A percentile compares a stretch with the other conserved stretches of the same genome.
Evolutionary conservation across 768 basidiomycete genomes (phyloP).

Genomic region (Panellus pusillus): DNA sequence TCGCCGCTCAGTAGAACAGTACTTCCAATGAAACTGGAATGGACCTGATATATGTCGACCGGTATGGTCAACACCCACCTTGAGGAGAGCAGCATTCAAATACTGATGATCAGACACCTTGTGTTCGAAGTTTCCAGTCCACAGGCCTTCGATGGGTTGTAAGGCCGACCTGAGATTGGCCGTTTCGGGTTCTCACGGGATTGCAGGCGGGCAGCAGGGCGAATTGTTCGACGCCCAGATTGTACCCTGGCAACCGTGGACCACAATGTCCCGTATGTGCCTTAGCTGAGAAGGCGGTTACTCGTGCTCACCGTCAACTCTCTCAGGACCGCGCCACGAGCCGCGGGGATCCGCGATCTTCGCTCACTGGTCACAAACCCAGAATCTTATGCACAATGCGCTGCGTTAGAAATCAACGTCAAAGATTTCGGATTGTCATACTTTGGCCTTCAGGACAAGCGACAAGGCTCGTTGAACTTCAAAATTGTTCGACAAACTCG

Average conservation of each 20-base stretch:
- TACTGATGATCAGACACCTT: constrained; percentile 41
- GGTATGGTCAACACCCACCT: constrained; percentile 40
- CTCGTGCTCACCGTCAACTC: constrained; percentile 35
- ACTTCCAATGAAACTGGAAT: constrained; percentile 71
- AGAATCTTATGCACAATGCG: constrained; percentile 81
- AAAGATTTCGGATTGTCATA: constrained; percentile 90
- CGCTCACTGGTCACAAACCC: constrained; percentile 69
- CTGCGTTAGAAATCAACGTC: constrained; percentile 83
- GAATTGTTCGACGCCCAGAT: constrained; percentile 79
- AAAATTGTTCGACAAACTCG: background rate
- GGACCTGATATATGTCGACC: constrained; percentile 80
- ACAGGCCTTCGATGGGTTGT: constrained; percentile 89
- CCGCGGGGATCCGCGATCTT: background rate
- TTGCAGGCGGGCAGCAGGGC: constrained; percentile 65
- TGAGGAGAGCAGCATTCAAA: background rate
- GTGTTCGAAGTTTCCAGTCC: constrained; percentile 94
- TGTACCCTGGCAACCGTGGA: constrained; percentile 89
- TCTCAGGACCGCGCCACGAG: constrained; percentile 2
- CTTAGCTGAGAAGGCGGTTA: constrained; percentile 58
- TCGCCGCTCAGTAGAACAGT: constrained; percentile 35
- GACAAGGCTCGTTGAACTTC: constrained; percentile 60
- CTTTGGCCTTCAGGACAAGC: constrained; percentile 85
- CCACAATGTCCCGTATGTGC: constrained; percentile 79
- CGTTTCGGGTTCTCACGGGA: constrained; percentile 7
- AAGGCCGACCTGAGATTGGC: constrained; percentile 25